phyloP scores from a whole-genome alignment of 805 yeast genomes.

The Wickerhamomyces tratensis region DNA sequence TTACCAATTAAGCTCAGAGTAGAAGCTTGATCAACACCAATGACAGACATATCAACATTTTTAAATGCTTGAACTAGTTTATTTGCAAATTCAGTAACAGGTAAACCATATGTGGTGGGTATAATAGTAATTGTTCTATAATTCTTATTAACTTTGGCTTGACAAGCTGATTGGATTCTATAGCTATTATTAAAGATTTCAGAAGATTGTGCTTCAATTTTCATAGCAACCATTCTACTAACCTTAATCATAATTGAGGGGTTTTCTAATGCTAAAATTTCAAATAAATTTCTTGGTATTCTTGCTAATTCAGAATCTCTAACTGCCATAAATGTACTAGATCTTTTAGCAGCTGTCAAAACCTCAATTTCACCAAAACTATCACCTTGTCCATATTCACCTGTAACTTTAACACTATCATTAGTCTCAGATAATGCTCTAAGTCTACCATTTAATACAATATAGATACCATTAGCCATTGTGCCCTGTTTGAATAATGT shows the following conservation, averaged over 20 bases:
- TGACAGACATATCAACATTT: slow-evolving; percentile 62
- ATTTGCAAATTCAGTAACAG: slow-evolving; percentile 78
- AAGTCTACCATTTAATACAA: slow-evolving; percentile 81
- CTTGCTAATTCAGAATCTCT: slow-evolving; percentile 92
- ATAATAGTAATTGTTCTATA: slow-evolving; percentile 79
- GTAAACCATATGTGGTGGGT: slow-evolving; percentile 75
- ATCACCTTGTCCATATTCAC: slow-evolving; percentile 90
- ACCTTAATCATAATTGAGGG: slow-evolving; percentile 90
- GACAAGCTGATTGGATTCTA: slow-evolving; percentile 22
- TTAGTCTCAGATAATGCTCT: slow-evolving; percentile 37
- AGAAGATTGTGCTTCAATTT: slow-evolving; percentile 19
- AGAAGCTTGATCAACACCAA: slow-evolving; percentile 75
- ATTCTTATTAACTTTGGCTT: slow-evolving; percentile 25
- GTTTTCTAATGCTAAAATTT: slow-evolving; percentile 69
- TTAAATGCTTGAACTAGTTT: slow-evolving; percentile 62
- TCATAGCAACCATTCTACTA: slow-evolving; percentile 74
- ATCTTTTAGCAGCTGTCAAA: slow-evolving; percentile 65
- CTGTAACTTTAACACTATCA: slow-evolving; percentile 28
- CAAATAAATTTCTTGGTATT: slow-evolving; percentile 85
- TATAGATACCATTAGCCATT: slow-evolving; percentile 82
- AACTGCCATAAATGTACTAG: slow-evolving; percentile 68
- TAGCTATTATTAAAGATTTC: slow-evolving; percentile 3
- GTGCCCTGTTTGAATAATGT: slow-evolving; percentile 75
- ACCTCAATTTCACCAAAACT: slow-evolving; percentile 95
- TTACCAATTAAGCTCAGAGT: slow-evolving; percentile 75